A percentile compares a stretch with the other conserved stretches of the same genome.
phyloP scores from a whole-genome alignment of 2,329 filamentous ascomycete genomes.

The Aspergillus melleus region DNA sequence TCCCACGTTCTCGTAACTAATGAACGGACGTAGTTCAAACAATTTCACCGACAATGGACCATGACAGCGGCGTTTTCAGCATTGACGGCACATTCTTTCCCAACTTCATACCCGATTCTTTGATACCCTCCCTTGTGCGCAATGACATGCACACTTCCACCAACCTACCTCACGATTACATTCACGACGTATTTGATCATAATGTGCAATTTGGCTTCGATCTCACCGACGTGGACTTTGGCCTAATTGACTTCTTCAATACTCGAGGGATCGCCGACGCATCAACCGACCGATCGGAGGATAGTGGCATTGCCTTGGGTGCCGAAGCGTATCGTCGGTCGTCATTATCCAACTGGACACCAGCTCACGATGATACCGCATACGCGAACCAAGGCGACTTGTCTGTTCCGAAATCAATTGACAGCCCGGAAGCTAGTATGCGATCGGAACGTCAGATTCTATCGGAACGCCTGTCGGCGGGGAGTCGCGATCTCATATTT shows the following conservation, averaged over 20 bases:
- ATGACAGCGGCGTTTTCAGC: conserved; percentile 30
- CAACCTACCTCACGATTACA: conserved; percentile 22
- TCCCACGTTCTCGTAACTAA: no score
- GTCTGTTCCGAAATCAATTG: conserved; percentile 26
- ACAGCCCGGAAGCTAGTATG: conserved; percentile 20
- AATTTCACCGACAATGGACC: conserved; percentile 25
- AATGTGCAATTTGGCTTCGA: conserved; percentile 25
- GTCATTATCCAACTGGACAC: conserved; percentile 31
- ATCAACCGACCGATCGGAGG: conserved; percentile 19
- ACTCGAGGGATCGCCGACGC: conserved; percentile 16
- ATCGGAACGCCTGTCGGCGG: conserved; percentile 24
- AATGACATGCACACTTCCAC: conserved; percentile 24
- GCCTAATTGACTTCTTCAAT: conserved; percentile 29
- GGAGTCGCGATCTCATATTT: conserved; percentile 61
- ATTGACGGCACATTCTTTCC: conserved; percentile 32
- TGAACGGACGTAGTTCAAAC: neutral
- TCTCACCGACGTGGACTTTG: conserved; percentile 30
- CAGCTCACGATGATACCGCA: conserved; percentile 24
- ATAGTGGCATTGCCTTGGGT: conserved; percentile 29
- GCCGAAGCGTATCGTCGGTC: conserved; percentile 31
- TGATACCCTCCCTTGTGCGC: conserved; percentile 26
- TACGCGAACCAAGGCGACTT: conserved; percentile 29
- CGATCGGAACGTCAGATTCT: conserved; percentile 21
- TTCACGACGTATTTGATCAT: conserved; percentile 19
- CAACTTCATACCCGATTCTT: conserved; percentile 29